Evolutionary conservation across 768 basidiomycete genomes (phyloP).

Genomic region (Mycena amicta): DNA sequence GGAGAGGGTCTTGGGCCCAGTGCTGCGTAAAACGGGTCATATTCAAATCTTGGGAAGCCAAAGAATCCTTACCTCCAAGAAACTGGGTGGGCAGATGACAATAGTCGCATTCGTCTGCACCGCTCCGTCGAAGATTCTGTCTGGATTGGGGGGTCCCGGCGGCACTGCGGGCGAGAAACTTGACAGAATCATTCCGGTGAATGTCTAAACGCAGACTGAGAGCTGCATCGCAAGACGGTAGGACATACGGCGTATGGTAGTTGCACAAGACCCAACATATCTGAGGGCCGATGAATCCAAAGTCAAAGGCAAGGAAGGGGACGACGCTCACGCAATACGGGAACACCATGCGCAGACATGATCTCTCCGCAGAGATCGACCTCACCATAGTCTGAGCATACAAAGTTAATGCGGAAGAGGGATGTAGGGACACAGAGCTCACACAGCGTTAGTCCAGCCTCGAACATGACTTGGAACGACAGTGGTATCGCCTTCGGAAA

Average conservation of each 20-base stretch:
- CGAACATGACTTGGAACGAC: neutral
- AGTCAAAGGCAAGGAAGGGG: neutral
- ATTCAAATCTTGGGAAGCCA: too few species aligned
- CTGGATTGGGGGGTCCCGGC: neutral
- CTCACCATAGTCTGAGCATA: slow-evolving; percentile 20
- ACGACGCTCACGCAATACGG: slow-evolving; percentile 19
- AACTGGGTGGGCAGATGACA: slow-evolving; percentile 24
- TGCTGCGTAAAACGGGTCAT: too few species aligned
- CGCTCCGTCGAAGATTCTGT: slow-evolving; percentile 14
- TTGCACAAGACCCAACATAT: slow-evolving; percentile 16
- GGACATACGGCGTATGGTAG: slow-evolving; percentile 13
- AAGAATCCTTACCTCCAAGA: slow-evolving; percentile 28
- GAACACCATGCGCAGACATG: slow-evolving; percentile 18
- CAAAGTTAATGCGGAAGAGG: neutral
- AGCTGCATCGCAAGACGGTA: too few species aligned
- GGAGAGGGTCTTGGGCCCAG: too few species aligned
- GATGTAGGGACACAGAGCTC: neutral
- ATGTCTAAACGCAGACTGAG: too few species aligned
- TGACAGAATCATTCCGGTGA: slow-evolving; percentile 2
- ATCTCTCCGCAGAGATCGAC: slow-evolving; percentile 21
- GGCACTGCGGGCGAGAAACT: neutral
- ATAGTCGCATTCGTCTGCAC: slow-evolving; percentile 20
- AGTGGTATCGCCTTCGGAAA: slow-evolving; percentile 28
- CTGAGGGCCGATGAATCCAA: slow-evolving; percentile 1
- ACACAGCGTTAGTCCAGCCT: slow-evolving; percentile 12